Percentiles rank a stretch among this genome's conserved stretches.
phyloP scores from a whole-genome alignment of 257 asterid species.

The Nicotiana paniculata region DNA sequence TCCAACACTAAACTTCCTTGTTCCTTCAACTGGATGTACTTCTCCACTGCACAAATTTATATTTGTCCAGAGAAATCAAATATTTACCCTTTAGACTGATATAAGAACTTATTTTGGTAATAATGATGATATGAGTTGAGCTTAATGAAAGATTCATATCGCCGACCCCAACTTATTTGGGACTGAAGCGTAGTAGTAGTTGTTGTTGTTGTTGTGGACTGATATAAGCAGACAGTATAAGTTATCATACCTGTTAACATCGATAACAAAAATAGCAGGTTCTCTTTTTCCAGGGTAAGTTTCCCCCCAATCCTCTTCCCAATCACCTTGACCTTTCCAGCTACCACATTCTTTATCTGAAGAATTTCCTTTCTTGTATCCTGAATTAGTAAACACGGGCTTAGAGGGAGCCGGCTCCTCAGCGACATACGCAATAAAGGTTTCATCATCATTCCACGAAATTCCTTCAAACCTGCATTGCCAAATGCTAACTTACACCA shows the following conservation, averaged over 20 bases:
- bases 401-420: constrained; percentile 66
- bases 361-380: constrained; percentile 46
- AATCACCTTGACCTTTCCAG: constrained; percentile 93
- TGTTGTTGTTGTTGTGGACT: neutral
- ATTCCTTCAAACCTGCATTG: constrained; percentile 87
- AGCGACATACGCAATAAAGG: constrained; percentile 69
- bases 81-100: neutral
- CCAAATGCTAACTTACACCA: neutral
- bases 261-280: constrained; percentile 78
- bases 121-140: no score
- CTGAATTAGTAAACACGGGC: constrained; percentile 56
- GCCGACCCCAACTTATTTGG: no score
- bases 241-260: constrained; percentile 42
- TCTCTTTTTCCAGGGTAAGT: constrained; percentile 78
- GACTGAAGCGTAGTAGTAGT: no score
- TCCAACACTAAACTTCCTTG: constrained; percentile 71
- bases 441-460: constrained; percentile 88
- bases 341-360: constrained; percentile 62
- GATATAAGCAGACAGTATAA: constrained; percentile 2
- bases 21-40: constrained; percentile 47
- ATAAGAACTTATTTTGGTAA: neutral
- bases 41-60: constrained; percentile 64
- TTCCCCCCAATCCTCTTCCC: constrained; percentile 99
- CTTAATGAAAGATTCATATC: no score
- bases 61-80: constrained; percentile 5